Evolutionary conservation across 495 filamentous ascomycete species (phyloP).

Genomic region (Aspergillus heteromorphus): DNA sequence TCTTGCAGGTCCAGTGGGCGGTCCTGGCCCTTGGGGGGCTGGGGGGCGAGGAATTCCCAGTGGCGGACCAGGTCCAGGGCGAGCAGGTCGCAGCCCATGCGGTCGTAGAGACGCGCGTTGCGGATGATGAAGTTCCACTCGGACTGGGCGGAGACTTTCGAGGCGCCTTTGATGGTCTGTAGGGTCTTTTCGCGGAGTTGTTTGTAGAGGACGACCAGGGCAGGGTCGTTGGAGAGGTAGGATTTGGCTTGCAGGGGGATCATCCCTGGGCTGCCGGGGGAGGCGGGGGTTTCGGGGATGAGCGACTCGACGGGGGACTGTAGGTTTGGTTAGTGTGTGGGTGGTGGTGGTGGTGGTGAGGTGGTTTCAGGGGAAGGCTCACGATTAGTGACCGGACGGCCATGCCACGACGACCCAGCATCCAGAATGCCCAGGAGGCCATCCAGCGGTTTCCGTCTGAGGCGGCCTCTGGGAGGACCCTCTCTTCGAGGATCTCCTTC

Average conservation of each 20-base stretch:
- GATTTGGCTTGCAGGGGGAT: constrained; percentile 61
- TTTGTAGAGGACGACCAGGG: constrained; percentile 77
- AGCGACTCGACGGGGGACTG: constrained; percentile 74
- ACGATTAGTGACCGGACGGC: constrained; percentile 78
- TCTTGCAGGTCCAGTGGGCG: constrained; percentile 27
- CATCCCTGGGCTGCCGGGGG: constrained; percentile 41
- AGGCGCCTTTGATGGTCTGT: constrained; percentile 78
- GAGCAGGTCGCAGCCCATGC: constrained; percentile 95
- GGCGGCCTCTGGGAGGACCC: constrained; percentile 70
- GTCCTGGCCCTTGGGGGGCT: constrained; percentile 6
- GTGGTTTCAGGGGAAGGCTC: constrained; percentile 14
- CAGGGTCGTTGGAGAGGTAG: constrained; percentile 87
- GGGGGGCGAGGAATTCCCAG: constrained; percentile 73
- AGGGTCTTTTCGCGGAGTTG: constrained; percentile 81
- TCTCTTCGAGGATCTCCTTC: constrained; percentile 68
- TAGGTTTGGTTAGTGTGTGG: neutral
- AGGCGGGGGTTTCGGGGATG: constrained; percentile 40
- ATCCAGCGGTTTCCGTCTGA: constrained; percentile 87
- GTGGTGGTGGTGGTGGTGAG: neutral
- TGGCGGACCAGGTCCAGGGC: constrained; percentile 77
- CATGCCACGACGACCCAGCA: constrained; percentile 76
- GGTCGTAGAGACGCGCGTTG: constrained; percentile 80
- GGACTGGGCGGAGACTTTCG: constrained; percentile 67
- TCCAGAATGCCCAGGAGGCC: constrained; percentile 94
- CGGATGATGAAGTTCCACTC: constrained; percentile 91